A percentile compares a stretch with the other conserved stretches of the same genome.
Conservation (phyloP, 169 alveolate species). For the Theileria parva region DNA sequence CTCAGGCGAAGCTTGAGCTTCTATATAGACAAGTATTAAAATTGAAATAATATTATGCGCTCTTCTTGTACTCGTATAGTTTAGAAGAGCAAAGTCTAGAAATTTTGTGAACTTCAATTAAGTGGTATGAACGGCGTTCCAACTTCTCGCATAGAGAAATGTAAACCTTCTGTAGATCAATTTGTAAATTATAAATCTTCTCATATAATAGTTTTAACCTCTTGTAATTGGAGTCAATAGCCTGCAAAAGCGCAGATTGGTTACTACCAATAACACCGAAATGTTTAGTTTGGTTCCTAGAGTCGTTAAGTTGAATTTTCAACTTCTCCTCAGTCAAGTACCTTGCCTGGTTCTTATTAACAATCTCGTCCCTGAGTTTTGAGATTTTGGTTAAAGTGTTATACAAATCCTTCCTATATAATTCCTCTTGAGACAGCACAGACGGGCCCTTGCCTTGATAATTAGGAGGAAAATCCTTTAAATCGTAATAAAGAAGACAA, state of each 20-base stretch:
- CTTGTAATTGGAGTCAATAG: conserved; percentile 46
- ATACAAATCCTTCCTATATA: conserved; percentile 22
- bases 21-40: conserved; percentile 13
- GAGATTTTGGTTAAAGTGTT: conserved; percentile 10
- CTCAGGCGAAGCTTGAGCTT: conserved; percentile 20
- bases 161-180: conserved; percentile 51
- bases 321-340: conserved; percentile 46
- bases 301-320: conserved; percentile 31
- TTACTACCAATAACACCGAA: conserved; percentile 24
- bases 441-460: background rate
- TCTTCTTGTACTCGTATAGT: conserved; percentile 48
- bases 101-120: conserved; percentile 27
- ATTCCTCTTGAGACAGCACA: conserved; percentile 16
- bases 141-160: conserved; percentile 37
- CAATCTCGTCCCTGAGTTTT: conserved; percentile 33
- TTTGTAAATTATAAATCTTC: conserved; percentile 42
- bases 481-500: conserved; percentile 36
- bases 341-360: conserved; percentile 63
- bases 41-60: conserved; percentile 4
- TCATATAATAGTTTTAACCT: conserved; percentile 55
- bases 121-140: conserved; percentile 32
- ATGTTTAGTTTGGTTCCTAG: conserved; percentile 31
- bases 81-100: conserved; percentile 35
- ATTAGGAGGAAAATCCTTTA: background rate
- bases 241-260: conserved; percentile 35